phyloP scores from a whole-genome alignment of 345 rosid species.

The Hibiscus tridactylites region DNA sequence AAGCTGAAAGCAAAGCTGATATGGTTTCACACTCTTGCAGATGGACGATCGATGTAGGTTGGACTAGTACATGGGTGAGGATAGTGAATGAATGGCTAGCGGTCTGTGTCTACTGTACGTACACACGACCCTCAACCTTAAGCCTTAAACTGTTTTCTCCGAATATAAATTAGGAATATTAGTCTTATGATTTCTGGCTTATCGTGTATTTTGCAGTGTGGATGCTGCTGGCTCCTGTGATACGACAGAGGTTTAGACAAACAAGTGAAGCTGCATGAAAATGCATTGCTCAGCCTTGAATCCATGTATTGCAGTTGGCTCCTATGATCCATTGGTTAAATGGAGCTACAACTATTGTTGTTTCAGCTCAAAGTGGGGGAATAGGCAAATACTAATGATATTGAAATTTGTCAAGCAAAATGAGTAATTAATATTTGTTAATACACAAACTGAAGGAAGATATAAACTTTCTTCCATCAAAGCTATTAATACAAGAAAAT shows the following conservation, averaged over 20 bases:
- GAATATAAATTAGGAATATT: no score
- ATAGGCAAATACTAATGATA: not conserved
- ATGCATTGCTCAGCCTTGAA: not conserved
- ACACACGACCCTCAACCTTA: not conserved
- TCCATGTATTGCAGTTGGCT: not conserved
- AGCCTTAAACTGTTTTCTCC: not conserved
- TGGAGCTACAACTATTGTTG: not conserved
- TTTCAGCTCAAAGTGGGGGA: not conserved
- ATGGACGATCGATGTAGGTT: constrained; percentile 98
- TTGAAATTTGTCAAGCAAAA: not conserved
- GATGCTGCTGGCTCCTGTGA: constrained; percentile 76
- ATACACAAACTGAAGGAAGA: not conserved
- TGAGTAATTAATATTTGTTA: not conserved
- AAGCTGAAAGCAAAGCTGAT: not conserved
- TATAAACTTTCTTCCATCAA: not conserved
- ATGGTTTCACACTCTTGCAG: constrained; percentile 26
- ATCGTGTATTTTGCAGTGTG: constrained; percentile 47
- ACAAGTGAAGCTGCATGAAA: constrained; percentile 27
- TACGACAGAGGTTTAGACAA: constrained; percentile 42
- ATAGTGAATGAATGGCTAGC: constrained; percentile 91
- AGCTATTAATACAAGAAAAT: no score
- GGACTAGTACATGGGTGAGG: constrained; percentile 99
- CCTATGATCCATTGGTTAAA: not conserved
- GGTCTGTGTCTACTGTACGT: constrained; percentile 85
- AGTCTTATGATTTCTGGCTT: not conserved